Percentiles rank a stretch among this genome's conserved stretches.
phyloP scores from a whole-genome alignment of 768 basidiomycete species.

The Hortiboletus flavorubellus region DNA sequence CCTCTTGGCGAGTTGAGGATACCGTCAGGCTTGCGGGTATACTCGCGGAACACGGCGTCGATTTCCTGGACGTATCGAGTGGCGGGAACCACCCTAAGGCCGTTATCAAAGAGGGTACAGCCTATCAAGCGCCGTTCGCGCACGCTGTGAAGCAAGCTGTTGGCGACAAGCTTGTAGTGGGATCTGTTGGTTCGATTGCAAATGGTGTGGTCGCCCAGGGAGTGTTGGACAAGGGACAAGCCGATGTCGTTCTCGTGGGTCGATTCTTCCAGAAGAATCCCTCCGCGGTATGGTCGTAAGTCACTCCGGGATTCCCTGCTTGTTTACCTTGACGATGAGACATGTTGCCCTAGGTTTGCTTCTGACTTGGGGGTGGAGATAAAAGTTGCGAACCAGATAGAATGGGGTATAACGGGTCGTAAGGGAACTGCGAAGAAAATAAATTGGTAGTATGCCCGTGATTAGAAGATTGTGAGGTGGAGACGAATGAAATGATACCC shows the following conservation, averaged over 20 bases:
- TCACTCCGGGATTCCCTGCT: background rate
- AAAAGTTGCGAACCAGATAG: slow-evolving; percentile 49
- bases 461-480: no score
- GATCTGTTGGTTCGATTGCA: slow-evolving; percentile 24
- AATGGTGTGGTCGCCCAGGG: slow-evolving; percentile 43
- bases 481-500: no score
- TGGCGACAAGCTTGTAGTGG: slow-evolving; percentile 38
- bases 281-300: slow-evolving; percentile 38
- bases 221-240: slow-evolving; percentile 40
- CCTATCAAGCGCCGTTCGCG: slow-evolving; percentile 58
- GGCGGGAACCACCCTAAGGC: slow-evolving; percentile 55
- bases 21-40: slow-evolving; percentile 57
- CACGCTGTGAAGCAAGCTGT: slow-evolving; percentile 48
- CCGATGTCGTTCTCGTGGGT: slow-evolving; percentile 49
- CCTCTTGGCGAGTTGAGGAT: slow-evolving; percentile 68
- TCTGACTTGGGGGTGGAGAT: slow-evolving; percentile 51
- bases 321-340: background rate
- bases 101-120: slow-evolving; percentile 17
- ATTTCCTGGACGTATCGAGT: slow-evolving; percentile 69
- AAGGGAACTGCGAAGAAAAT: slow-evolving; percentile 11
- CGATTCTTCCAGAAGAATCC: slow-evolving; percentile 62
- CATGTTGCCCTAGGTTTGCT: slow-evolving; percentile 36
- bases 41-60: slow-evolving; percentile 63
- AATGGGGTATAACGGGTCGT: slow-evolving; percentile 49
- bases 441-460: slow-evolving; percentile 12